These are phyloP conservation scores for Chimonanthus praecox DNA, from an alignment of 164 flowering plant species.

Conservation along the genomic window DNA sequence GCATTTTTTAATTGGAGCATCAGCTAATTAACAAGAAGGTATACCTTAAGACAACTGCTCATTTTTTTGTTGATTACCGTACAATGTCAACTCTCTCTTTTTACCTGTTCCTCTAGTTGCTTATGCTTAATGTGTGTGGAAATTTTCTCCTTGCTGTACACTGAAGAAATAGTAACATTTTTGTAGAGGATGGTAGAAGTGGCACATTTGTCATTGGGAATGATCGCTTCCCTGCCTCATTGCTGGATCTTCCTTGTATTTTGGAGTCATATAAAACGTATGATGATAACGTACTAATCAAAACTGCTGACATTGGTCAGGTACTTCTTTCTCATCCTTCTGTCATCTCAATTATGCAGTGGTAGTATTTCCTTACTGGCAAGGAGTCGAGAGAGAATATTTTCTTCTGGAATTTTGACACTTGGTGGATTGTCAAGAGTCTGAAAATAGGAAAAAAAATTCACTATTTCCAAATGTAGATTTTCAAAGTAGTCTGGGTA, in stretches of 20 bases:
- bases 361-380: neutral
- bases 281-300: conserved; percentile 81
- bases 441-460: neutral
- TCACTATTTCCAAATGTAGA: too few relatives aligned
- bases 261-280: conserved; percentile 93
- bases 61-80: neutral
- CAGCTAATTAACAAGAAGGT: neutral
- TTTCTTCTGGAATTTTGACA: neutral
- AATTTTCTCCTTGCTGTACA: neutral
- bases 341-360: neutral
- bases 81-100: neutral
- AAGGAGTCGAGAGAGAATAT: neutral
- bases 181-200: conserved; percentile 64
- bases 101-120: neutral
- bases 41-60: neutral
- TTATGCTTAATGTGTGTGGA: too few relatives aligned
- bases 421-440: neutral
- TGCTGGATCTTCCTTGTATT: conserved; percentile 84
- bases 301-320: conserved; percentile 91
- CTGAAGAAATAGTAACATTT: neutral
- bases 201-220: conserved; percentile 68
- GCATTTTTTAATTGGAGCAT: too few relatives aligned
- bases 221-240: conserved; percentile 75
- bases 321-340: conserved; percentile 23
- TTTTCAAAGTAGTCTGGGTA: neutral